These are phyloP conservation scores for Isabelozyma gotoi DNA, from an alignment of 805 yeast genomes.

Conservation along the genomic window DNA sequence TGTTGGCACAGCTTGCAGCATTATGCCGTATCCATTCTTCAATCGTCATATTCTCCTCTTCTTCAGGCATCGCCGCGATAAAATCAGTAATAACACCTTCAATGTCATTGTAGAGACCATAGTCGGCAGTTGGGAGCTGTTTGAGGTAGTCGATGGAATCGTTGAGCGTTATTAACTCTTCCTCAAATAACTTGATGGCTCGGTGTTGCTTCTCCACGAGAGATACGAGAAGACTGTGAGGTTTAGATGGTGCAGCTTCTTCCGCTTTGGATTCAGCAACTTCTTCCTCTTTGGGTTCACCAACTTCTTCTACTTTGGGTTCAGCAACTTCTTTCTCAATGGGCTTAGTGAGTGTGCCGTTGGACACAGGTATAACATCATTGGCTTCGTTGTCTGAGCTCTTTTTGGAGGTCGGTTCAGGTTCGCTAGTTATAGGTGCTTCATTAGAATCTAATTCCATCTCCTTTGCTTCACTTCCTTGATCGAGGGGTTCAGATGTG, in stretches of 20 bases:
- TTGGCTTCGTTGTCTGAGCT: too few species aligned
- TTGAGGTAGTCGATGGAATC: conserved; percentile 35
- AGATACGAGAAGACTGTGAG: too few species aligned
- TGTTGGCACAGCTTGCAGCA: conserved; percentile 52
- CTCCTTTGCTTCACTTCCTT: too few species aligned
- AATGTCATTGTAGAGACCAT: conserved; percentile 55
- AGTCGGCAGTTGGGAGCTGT: conserved; percentile 31
- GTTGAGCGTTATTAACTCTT: not conserved
- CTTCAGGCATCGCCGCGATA: conserved; percentile 66
- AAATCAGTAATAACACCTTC: conserved; percentile 67
- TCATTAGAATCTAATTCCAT: too few species aligned
- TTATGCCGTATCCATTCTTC: conserved; percentile 63
- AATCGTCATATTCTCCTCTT: conserved; percentile 68
- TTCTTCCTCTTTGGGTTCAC: not conserved
- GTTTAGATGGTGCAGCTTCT: too few species aligned
- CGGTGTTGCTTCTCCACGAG: not conserved
- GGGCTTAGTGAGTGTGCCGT: too few species aligned
- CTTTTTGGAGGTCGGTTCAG: too few species aligned
- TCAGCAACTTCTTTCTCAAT: too few species aligned
- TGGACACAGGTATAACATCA: too few species aligned
- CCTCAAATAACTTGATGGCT: not conserved
- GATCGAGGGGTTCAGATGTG: too few species aligned
- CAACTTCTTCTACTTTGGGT: not conserved
- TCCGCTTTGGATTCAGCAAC: not conserved
- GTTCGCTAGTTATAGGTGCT: too few species aligned